Evolutionary conservation across 2,329 filamentous ascomycete species (phyloP).

Genomic region (Didymellaceae sp.): DNA sequence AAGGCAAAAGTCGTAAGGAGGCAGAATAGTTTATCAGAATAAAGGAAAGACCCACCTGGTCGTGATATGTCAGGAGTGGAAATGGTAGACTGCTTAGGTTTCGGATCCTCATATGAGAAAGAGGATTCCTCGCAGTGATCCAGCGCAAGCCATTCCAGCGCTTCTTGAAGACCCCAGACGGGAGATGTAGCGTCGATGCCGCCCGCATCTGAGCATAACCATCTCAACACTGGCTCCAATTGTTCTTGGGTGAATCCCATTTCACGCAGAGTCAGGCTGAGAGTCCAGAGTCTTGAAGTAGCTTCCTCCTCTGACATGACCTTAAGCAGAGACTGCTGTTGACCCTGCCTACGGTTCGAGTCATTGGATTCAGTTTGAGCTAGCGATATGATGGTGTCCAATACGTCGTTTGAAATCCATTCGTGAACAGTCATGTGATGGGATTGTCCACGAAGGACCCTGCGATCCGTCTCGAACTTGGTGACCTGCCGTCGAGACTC

Average conservation of each 20-base stretch:
- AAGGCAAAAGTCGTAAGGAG: too few relatives aligned
- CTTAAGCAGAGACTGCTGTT: constrained; percentile 48
- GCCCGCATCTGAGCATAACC: constrained; percentile 46
- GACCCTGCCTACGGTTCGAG: constrained; percentile 55
- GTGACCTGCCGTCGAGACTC: constrained; percentile 78
- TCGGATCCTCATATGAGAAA: constrained; percentile 67
- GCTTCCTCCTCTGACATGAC: constrained; percentile 75
- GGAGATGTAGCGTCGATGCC: constrained; percentile 61
- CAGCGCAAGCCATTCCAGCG: constrained; percentile 87
- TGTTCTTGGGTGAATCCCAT: constrained; percentile 67
- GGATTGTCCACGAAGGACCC: constrained; percentile 79
- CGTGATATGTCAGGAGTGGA: constrained; percentile 34
- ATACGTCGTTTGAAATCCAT: constrained; percentile 81
- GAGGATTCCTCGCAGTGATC: constrained; percentile 73
- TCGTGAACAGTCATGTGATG: constrained; percentile 73
- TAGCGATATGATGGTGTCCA: constrained; percentile 78
- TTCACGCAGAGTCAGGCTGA: constrained; percentile 74
- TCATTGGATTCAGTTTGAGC: constrained; percentile 67
- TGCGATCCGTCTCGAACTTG: constrained; percentile 83
- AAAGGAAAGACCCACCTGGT: constrained; percentile 31
- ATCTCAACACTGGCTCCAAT: constrained; percentile 40
- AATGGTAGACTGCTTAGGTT: constrained; percentile 24
- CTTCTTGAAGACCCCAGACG: constrained; percentile 86
- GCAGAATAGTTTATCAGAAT: too few relatives aligned
- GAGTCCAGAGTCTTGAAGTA: constrained; percentile 80